These are phyloP conservation scores for Syncephalis fuscata DNA, from an alignment of 371 early-diverging fungal species.

Conservation along the genomic window DNA sequence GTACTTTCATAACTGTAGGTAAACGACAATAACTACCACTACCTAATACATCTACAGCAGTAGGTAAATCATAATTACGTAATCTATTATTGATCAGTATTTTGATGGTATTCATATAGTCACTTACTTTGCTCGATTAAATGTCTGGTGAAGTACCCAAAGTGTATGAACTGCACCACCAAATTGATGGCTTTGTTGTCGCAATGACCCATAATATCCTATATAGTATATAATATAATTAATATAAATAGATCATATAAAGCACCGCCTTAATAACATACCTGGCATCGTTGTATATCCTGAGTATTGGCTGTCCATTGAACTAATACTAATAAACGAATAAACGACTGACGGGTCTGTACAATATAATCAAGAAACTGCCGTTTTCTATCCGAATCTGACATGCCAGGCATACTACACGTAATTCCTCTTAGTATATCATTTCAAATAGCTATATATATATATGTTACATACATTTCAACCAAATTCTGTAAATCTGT, in stretches of 20 bases:
- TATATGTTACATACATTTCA: conserved; percentile 30
- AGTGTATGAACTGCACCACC: conserved; percentile 43
- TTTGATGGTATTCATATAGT: neutral
- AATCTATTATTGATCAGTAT: conserved; percentile 16
- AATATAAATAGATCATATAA: neutral
- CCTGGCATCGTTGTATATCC: conserved; percentile 59
- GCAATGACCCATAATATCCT: conserved; percentile 56
- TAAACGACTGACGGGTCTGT: conserved; percentile 34
- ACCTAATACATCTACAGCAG: conserved; percentile 55
- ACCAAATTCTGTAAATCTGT: conserved; percentile 33
- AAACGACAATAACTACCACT: conserved; percentile 56
- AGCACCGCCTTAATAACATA: conserved; percentile 5
- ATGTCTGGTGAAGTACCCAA: conserved; percentile 35
- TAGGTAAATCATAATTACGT: conserved; percentile 54
- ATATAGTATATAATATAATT: neutral
- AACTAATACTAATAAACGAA: conserved; percentile 44
- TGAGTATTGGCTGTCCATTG: conserved; percentile 55
- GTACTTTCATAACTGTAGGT: conserved; percentile 22
- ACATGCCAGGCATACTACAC: conserved; percentile 32
- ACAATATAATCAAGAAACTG: conserved; percentile 36
- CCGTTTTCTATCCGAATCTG: conserved; percentile 32
- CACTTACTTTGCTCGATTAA: conserved; percentile 35
- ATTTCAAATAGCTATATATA: no score
- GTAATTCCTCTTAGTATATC: neutral
- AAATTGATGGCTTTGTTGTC: conserved; percentile 50